Evolutionary conservation across 2,329 filamentous ascomycete species (phyloP), one percentile per base, ranked within the genome.

Genomic region (Botrytis sinoallii): DNA sequence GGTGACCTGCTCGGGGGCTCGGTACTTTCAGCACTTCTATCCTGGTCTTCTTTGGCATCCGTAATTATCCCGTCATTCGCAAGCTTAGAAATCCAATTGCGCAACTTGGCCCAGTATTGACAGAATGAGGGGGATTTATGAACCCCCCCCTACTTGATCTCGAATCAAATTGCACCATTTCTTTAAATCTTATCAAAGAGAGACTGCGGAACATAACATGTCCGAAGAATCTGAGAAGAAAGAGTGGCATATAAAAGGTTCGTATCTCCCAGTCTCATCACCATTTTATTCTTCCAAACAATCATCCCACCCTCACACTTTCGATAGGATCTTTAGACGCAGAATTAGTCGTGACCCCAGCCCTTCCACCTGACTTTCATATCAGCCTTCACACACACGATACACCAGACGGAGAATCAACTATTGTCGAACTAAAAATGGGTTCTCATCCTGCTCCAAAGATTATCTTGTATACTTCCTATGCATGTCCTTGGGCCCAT

Each of bases 401-500:
- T 65, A 73, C 59, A 44, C 40, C 44, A 38, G 72, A 71, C 72
- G 46, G 67, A 42, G 60, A 74, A 59, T 71, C 69, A 67, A 74
- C 67, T n/a, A 60, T 71, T 55, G 44, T 65, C 55, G 60, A 59
- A 61, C 70, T 72, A 59, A 75, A 75, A 60, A 75, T 72, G 72
- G 66, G 71, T 32, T 63, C 72, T 57, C 69, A 60, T 60, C 57
- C 59, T 60, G 63, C 73, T 57, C 74, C 74, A 59, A 74, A 74
- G 63, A 75, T 75, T 25, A 73, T 70, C 40, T 35, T 77, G 29
- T 77, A 77, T 48, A 73, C 76, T 42, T 72, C 72, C n/a, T 72
- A 75, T 35, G 70, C 46, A 16, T 77, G 85, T 77, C 95, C 93
- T 0, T 98, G 95, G 86, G 92, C 92, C 25, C 93, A 95, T 80